These are phyloP conservation scores for Pseudocercospora vitis DNA, from an alignment of 2,329 filamentous ascomycete genomes.

Conservation along the genomic window DNA sequence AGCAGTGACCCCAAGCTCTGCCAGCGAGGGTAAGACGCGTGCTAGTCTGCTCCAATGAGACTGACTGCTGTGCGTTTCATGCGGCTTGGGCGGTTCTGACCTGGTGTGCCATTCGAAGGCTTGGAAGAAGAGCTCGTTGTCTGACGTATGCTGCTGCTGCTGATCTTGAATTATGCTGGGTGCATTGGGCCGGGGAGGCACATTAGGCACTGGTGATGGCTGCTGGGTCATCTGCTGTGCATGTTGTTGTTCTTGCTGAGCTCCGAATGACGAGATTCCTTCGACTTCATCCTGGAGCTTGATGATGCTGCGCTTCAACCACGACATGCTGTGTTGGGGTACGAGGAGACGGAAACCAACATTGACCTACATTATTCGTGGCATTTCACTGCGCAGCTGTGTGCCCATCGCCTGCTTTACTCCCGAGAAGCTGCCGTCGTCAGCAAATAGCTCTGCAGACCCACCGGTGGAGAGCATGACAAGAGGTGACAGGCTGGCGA, in stretches of 20 bases:
- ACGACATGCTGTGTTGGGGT: constrained; percentile 10
- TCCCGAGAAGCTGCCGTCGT: constrained; percentile 5
- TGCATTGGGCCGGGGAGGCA: neutral
- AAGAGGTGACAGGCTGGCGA: neutral
- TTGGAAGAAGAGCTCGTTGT: constrained; percentile 60
- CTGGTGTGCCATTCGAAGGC: constrained; percentile 73
- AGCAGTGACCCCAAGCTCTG: constrained; percentile 59
- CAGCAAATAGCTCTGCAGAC: neutral
- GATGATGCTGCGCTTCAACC: constrained; percentile 11
- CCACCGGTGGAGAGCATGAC: neutral
- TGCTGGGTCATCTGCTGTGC: neutral
- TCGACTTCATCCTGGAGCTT: constrained; percentile 12
- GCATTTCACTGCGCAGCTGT: neutral
- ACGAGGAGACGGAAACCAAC: neutral
- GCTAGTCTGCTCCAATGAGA: constrained; percentile 38
- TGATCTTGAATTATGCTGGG: neutral
- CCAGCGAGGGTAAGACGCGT: constrained; percentile 30
- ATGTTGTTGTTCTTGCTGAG: constrained; percentile 5
- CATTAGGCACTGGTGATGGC: constrained; percentile 9
- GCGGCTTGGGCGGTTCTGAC: constrained; percentile 34
- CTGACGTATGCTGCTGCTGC: constrained; percentile 24
- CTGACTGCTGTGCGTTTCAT: constrained; percentile 47
- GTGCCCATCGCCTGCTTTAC: neutral
- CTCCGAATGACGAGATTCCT: neutral
- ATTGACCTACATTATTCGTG: neutral